Percentiles rank a stretch among this genome's conserved stretches.
These are phyloP conservation scores for Komagataella phaffii DNA, from an alignment of 805 yeast genomes.

Conservation along the genomic window DNA sequence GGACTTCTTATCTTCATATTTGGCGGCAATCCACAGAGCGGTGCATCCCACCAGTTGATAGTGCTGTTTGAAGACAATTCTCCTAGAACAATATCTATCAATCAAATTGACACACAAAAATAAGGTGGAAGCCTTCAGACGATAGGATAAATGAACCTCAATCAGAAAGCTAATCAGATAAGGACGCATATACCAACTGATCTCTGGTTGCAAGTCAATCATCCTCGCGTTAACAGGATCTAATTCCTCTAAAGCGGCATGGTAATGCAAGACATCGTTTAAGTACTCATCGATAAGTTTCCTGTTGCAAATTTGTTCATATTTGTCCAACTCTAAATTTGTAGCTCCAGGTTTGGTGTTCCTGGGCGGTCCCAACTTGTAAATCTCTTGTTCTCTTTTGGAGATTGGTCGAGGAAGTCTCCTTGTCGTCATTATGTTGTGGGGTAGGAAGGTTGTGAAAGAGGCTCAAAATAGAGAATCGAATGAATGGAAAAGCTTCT, in stretches of 20 bases:
- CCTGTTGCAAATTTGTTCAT: neutral
- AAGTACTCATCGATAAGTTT: neutral
- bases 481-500: neutral
- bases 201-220: slow-evolving; percentile 81
- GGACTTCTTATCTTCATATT: slow-evolving; percentile 50
- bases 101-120: slow-evolving; percentile 62
- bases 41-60: slow-evolving; percentile 86
- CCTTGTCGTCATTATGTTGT: neutral
- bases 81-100: slow-evolving; percentile 82
- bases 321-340: neutral
- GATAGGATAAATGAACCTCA: slow-evolving; percentile 47
- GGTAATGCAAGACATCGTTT: neutral
- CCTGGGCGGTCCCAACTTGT: neutral
- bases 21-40: slow-evolving; percentile 86
- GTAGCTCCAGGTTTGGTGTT: neutral
- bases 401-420: neutral
- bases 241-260: neutral
- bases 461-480: neutral
- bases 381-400: neutral
- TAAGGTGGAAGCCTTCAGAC: slow-evolving; percentile 52
- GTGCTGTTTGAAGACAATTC: slow-evolving; percentile 77
- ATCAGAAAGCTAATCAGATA: slow-evolving; percentile 69
- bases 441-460: neutral
- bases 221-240: slow-evolving; percentile 25
- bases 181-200: slow-evolving; percentile 59